These are phyloP conservation scores for Berkeleyomyces rouxiae DNA, from an alignment of 2,329 filamentous ascomycete species.

Conservation along the genomic window DNA sequence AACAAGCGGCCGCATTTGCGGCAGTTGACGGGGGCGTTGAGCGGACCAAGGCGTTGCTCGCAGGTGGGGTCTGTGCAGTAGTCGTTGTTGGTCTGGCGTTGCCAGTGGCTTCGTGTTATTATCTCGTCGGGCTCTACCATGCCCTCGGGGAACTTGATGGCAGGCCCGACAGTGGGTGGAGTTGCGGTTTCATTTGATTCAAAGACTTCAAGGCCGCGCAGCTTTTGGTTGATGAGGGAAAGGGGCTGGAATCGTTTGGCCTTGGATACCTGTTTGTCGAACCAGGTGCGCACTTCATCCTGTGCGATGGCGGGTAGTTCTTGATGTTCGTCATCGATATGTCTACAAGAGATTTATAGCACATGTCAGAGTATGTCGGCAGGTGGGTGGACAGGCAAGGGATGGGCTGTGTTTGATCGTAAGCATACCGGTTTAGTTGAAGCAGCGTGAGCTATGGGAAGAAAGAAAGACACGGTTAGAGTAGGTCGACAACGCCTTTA, in stretches of 20 bases:
- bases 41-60: constrained; percentile 58
- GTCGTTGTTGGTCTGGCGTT: constrained; percentile 57
- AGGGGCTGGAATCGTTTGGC: constrained; percentile 87
- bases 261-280: constrained; percentile 84
- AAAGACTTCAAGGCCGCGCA: constrained; percentile 83
- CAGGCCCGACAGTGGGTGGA: constrained; percentile 23
- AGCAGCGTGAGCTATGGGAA: constrained; percentile 62
- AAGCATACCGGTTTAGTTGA: constrained; percentile 59
- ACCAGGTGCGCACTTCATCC: constrained; percentile 93
- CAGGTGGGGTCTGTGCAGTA: constrained; percentile 77
- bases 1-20: constrained; percentile 84
- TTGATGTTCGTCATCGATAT: constrained; percentile 76
- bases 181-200: constrained; percentile 64
- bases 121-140: constrained; percentile 70
- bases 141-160: constrained; percentile 22
- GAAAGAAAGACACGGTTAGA: neutral
- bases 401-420: neutral
- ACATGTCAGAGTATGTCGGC: neutral
- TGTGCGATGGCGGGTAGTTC: constrained; percentile 78
- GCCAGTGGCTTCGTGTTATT: constrained; percentile 81
- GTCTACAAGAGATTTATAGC: constrained; percentile 20
- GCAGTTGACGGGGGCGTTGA: constrained; percentile 80
- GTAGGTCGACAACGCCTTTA: neutral
- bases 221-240: constrained; percentile 80
- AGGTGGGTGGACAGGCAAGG: constrained; percentile 1